Base-by-base conservation (phyloP, 202 grass and related monocot genomes). In the Saccharum hybrid region DNA sequence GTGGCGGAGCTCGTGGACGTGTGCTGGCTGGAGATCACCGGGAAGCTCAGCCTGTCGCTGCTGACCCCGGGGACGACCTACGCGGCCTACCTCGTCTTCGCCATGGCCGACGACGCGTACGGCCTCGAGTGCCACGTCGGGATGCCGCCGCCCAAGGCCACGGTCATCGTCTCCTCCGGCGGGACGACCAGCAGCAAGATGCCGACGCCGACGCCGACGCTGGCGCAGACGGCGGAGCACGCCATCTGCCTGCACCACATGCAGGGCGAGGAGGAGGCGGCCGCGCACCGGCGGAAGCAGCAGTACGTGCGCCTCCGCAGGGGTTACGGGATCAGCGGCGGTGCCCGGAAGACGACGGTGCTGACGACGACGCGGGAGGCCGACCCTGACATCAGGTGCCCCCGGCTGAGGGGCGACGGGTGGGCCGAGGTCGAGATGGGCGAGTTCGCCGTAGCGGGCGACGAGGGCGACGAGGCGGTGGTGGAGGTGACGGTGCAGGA, bases 11-110 rank as follows among this genome's bases (percentile, higher is more conserved):
- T 97, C 0, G 40, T 94, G 5, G 81, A 92, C 68, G 90, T 88
- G 49, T 88, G 86, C 78, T 94, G 92, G 90, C 84, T 94, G 15
- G 87, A 94, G 90, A 88, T 94, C 63, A 91, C 36, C 42, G 87
- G 92, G 11, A 91, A 88, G 78, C 80, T 96, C 1, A 63, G 87
- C 68, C 89, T 88, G 59, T 82, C 91, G 4, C 54, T 85, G 51
- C 93, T 93, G 28, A 49, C 93, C 0, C 76, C 73, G 4, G 45
- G 60, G 15, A 91, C 81, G 1, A 91, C 77, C 31, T 93, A 96
- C 68, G 84, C 74, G 2, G 90, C 88, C 37, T 93, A 93, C 82
- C 85, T 96, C 62, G 77, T 96, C 62, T 96, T 76, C 86, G 59
- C 87, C 68, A 30, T 96, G 37, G 37, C 83, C 42, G 90, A 89